These are phyloP conservation scores for Lactarius pseudohatsudake DNA, from an alignment of 768 basidiomycete genomes.

Conservation along the genomic window DNA sequence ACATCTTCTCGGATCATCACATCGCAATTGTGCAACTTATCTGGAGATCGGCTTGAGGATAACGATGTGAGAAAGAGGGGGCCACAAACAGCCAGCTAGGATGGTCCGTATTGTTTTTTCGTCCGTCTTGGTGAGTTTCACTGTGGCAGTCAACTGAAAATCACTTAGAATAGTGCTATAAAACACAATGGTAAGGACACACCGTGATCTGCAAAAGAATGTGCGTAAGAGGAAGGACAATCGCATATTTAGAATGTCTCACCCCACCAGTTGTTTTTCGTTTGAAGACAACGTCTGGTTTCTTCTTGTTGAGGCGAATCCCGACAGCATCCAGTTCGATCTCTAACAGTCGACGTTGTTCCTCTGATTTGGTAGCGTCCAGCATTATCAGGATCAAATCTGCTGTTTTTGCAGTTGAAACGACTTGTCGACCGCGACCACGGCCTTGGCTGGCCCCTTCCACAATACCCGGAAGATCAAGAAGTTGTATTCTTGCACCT, in stretches of 20 bases:
- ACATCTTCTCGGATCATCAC: constrained; percentile 99
- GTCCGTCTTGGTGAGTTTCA: constrained; percentile 91
- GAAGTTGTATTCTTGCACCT: constrained; percentile 88
- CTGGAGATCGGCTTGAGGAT: constrained; percentile 39
- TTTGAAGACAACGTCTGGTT: constrained; percentile 95
- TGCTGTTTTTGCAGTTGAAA: constrained; percentile 57
- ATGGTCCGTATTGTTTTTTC: constrained; percentile 94
- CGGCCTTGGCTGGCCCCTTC: constrained; percentile 90
- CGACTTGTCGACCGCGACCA: constrained; percentile 94
- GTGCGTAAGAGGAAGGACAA: constrained; percentile 16
- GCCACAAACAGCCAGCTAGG: constrained; percentile 72
- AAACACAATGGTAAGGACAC: constrained; percentile 27
- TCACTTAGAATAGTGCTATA: constrained; percentile 15
- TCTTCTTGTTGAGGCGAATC: constrained; percentile 86
- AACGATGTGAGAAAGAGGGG: neutral
- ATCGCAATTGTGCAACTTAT: constrained; percentile 92
- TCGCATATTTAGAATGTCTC: constrained; percentile 34
- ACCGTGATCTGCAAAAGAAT: constrained; percentile 63
- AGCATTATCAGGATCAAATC: constrained; percentile 94
- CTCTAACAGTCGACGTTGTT: constrained; percentile 86
- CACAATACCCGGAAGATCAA: constrained; percentile 95
- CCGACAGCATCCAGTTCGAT: constrained; percentile 96
- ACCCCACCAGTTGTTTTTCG: constrained; percentile 91
- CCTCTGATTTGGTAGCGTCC: constrained; percentile 89
- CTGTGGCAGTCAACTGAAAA: constrained; percentile 77